Evolutionary conservation across 1,284 basidiomycete species (phyloP), one percentile per base, ranked within the genome.

Genomic region (Ustilago cynodontis): DNA sequence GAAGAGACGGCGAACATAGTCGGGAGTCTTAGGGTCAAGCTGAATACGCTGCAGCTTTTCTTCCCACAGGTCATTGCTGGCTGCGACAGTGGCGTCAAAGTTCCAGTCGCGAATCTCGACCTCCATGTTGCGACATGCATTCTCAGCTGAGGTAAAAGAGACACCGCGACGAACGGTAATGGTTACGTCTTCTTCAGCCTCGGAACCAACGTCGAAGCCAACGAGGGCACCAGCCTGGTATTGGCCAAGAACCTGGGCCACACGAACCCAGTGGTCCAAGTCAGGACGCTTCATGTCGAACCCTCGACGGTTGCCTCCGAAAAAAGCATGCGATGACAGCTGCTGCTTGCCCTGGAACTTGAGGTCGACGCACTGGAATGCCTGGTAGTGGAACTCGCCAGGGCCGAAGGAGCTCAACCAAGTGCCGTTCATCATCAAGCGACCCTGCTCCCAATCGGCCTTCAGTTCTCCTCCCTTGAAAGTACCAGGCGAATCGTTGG

Each of bases 61-160:
- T 59, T 83, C 81, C 82, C 82, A 83, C 20, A 51, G 28, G 8
- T 64, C 58, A 22, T 74, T 28, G 59, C 72, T 72, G 8, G 71
- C 63, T 7, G 53, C 64, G 8, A 63, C 69, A 10, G 81, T 66
- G 11, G 50, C 53, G 5, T 77, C 74, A 58, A 83, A 82, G 59
- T 80, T 58, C 55, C 56, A 77, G 29, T 75, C 53, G 24, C 54
- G 56, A 35, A 83, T 77, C 59, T 83, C 82, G 43, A 59, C 33
- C 31, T 81, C 81, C 65, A 79, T 77, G 45, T 83, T 83, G 58
- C 41, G 22, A 53, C 82, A 83, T 5, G 81, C 82, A 31, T 82
- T 60, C 22, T 80, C 73, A 22, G 79, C 70, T 4, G 75, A 78
- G 14, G 66, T 51, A 62, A 80, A 83, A 20, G 71, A 77, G 31